Evolutionary conservation across 768 basidiomycete genomes (phyloP), one percentile per base, ranked within the genome.

Genomic region (Mycena capillaripes): DNA sequence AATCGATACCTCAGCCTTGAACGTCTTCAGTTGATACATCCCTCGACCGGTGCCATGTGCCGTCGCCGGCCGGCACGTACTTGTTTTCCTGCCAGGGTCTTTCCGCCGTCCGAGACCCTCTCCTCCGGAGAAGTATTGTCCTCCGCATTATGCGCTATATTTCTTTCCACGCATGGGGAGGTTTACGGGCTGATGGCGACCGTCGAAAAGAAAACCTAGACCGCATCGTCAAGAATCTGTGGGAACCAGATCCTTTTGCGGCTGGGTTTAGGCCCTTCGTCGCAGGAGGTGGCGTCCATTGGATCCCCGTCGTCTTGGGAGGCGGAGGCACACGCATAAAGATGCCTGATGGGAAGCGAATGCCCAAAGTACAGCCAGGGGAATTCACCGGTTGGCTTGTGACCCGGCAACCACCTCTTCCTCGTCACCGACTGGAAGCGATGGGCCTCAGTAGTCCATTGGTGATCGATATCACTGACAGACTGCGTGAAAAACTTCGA

Each of bases 161-260:
- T 48, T 95, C 95, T 0, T 91, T 89, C 53, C 84, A 88, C 44
- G 92, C 93, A 3, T 96, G 95, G 95, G 95, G 95, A 6, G 89
- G 90, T 56, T 76, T 87, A 21, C 87, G 84, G 10, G 89, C 94
- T 2, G 91, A 94, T 73, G 89, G 86, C 2, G 81, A 87, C 69
- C 87, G 95, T 38, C 86, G 89, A 11, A 79, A 77, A 46, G 72
- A 66, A 8, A 87, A 86, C 59, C 78, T 93, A 32, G 72, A 82
- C 2, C 84, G 84, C 42, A 89, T 95, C 67, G 78, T 88, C 23
- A 58, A 79, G 16, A 82, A 81, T 8, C 71, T 95, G 8, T 93
- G 89, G 88, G 58, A 77, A 4, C 77, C 78, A 11, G 64, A 84
- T 23, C 80, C 81, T 4, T 79, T 79, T 19, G 40, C 67, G 0